These are phyloP conservation scores for Mucor saturninus DNA, from an alignment of 371 early-diverging fungal genomes.

Conservation along the genomic window DNA sequence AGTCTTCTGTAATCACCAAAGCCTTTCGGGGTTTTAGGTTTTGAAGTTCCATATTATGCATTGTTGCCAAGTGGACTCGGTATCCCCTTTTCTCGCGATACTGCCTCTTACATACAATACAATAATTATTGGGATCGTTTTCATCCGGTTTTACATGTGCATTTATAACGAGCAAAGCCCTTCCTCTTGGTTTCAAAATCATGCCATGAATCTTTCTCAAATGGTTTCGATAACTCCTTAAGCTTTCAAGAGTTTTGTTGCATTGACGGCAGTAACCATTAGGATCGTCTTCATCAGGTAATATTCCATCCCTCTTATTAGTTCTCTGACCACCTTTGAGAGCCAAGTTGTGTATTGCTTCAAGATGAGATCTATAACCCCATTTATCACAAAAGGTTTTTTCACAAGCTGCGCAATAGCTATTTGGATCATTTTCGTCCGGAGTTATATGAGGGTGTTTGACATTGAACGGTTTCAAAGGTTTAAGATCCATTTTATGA, in stretches of 20 bases:
- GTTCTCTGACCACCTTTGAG: background rate
- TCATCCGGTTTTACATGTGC: background rate
- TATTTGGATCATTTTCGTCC: slow-evolving; percentile 5
- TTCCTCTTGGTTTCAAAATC: background rate
- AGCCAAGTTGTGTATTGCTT: background rate
- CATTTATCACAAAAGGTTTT: background rate
- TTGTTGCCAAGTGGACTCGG: too few relatives aligned
- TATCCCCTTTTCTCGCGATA: background rate
- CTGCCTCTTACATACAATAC: background rate
- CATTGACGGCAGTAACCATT: background rate
- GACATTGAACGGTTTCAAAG: background rate
- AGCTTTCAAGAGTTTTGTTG: background rate
- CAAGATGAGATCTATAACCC: background rate
- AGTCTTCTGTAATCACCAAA: background rate
- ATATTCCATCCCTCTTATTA: background rate
- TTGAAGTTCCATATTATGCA: too few relatives aligned
- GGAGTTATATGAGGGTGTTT: background rate
- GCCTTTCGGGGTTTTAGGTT: too few relatives aligned
- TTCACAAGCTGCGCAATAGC: background rate
- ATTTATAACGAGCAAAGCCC: background rate
- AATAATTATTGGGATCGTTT: background rate
- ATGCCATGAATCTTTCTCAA: background rate
- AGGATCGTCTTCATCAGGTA: background rate
- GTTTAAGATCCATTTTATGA: background rate
- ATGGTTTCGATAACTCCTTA: background rate